These are phyloP conservation scores for Fusarium guadeloupense DNA, from an alignment of 2,329 filamentous ascomycete genomes.

Conservation along the genomic window DNA sequence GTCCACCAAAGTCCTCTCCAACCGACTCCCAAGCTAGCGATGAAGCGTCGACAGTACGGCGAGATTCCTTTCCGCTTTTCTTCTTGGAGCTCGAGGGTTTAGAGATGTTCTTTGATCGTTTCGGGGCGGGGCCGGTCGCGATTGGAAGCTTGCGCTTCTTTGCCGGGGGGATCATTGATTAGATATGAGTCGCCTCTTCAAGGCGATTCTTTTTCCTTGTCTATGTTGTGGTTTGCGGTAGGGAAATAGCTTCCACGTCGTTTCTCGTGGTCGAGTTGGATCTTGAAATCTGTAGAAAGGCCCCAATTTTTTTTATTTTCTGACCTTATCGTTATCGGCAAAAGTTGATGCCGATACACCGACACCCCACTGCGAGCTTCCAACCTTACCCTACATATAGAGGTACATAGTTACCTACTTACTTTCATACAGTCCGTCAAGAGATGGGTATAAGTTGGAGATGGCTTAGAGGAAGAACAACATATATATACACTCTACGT, in stretches of 20 bases:
- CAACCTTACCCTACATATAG: no score
- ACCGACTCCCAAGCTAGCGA: slow-evolving; percentile 74
- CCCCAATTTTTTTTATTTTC: slow-evolving; percentile 34
- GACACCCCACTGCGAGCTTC: slow-evolving; percentile 13
- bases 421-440: no score
- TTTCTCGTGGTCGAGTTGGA: slow-evolving; percentile 20
- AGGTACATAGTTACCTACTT: no score
- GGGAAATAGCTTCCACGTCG: neutral
- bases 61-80: slow-evolving; percentile 43
- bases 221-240: neutral
- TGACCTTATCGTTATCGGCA: slow-evolving; percentile 31
- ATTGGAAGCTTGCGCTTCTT: slow-evolving; percentile 54
- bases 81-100: slow-evolving; percentile 33
- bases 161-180: slow-evolving; percentile 46
- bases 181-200: neutral
- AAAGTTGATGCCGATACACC: slow-evolving; percentile 38
- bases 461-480: no score
- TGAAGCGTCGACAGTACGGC: slow-evolving; percentile 54
- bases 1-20: slow-evolving; percentile 90
- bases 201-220: slow-evolving; percentile 10
- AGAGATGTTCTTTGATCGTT: slow-evolving; percentile 48
- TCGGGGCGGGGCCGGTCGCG: slow-evolving; percentile 46
- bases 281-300: slow-evolving; percentile 20
- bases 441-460: no score
- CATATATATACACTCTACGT: neutral